phyloP scores from a whole-genome alignment of 108 stramenopile species.

The Discostella stelligeroides region DNA sequence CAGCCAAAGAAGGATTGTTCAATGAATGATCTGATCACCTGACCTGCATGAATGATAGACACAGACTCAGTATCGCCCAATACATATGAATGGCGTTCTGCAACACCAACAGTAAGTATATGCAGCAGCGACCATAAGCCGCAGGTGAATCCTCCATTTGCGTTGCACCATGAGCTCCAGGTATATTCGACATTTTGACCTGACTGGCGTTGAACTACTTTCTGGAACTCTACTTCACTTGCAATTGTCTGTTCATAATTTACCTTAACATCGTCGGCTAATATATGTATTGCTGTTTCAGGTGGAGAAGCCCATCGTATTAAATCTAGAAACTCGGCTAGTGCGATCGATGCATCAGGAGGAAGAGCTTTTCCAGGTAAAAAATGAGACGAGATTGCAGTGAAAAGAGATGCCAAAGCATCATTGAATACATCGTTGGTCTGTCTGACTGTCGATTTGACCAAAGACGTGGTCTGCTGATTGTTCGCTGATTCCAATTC shows the following conservation, averaged over 20 bases:
- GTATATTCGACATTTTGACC: conserved; percentile 19
- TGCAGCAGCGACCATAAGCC: conserved; percentile 58
- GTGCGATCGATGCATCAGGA: conserved; percentile 23
- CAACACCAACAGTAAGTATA: conserved; percentile 50
- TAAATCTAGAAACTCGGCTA: conserved; percentile 54
- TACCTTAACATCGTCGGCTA: conserved; percentile 40
- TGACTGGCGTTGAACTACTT: conserved; percentile 23
- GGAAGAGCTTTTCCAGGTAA: conserved; percentile 31
- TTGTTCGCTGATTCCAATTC: background rate
- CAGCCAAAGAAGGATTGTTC: conserved; percentile 36
- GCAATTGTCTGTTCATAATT: conserved; percentile 20
- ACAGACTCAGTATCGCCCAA: conserved; percentile 46
- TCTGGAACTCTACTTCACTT: conserved; percentile 21
- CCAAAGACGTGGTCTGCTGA: background rate
- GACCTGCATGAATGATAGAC: conserved; percentile 29
- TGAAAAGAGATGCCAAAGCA: conserved; percentile 34
- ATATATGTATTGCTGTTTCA: conserved; percentile 44
- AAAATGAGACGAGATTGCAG: conserved; percentile 32
- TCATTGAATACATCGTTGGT: conserved; percentile 42
- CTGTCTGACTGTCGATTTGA: background rate
- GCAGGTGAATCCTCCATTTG: conserved; percentile 44
- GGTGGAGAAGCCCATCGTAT: conserved; percentile 58
- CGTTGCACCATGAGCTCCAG: conserved; percentile 30
- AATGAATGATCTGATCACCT: conserved; percentile 48
- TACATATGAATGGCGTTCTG: conserved; percentile 51